Conservation (phyloP, 306 rosid genomes). For the Cucurbita pepo region DNA sequence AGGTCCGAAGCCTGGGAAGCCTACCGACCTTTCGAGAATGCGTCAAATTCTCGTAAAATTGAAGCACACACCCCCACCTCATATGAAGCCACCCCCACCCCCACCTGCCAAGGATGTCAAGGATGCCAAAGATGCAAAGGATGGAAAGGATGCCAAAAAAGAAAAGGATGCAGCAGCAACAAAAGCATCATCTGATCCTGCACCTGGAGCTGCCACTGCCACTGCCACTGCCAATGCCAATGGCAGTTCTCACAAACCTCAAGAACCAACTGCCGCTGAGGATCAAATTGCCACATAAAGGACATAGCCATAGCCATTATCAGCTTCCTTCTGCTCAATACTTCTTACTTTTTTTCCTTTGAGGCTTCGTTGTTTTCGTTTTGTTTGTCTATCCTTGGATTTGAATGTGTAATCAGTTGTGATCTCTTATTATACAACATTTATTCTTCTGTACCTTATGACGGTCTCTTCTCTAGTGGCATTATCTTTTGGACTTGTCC, state of each 20-base stretch:
- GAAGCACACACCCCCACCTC: conserved; percentile 95
- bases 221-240: conserved; percentile 23
- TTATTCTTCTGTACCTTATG: conserved; percentile 7
- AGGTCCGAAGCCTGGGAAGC: conserved; percentile 98
- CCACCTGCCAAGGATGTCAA: conserved; percentile 32
- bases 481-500: conserved; percentile 7
- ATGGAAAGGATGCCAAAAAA: conserved; percentile 35
- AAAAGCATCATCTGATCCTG: conserved; percentile 31
- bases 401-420: conserved; percentile 7
- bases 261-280: conserved; percentile 26
- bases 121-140: conserved; percentile 31
- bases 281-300: conserved; percentile 31
- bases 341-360: neutral
- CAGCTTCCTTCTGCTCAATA: conserved; percentile 1
- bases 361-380: neutral
- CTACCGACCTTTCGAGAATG: conserved; percentile 87
- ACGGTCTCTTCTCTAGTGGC: conserved; percentile 2
- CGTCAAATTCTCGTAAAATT: conserved; percentile 79
- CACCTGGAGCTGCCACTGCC: conserved; percentile 13
- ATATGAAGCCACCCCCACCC: conserved; percentile 95
- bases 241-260: conserved; percentile 29
- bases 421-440: conserved; percentile 5
- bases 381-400: neutral
- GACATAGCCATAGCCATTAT: conserved; percentile 2
- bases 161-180: conserved; percentile 29